Conservation (phyloP, 371 early-diverging fungal genomes). For the Mucor indicus region DNA sequence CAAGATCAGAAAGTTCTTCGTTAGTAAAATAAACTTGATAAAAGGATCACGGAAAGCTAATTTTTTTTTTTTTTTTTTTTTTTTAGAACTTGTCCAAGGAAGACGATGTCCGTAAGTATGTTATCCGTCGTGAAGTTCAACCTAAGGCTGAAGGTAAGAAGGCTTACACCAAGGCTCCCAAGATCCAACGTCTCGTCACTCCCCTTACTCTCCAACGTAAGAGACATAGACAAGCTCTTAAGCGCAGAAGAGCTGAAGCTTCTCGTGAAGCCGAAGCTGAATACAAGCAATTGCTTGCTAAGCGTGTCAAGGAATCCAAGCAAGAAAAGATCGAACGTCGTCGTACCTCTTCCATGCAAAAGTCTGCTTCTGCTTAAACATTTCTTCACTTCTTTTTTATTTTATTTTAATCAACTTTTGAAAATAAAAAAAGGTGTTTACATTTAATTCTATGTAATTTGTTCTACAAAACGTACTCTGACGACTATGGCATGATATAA, state of each 20-base stretch:
- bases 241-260: constrained; percentile 76
- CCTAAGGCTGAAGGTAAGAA: constrained; percentile 87
- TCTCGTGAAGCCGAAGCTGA: constrained; percentile 87
- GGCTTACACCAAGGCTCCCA: constrained; percentile 90
- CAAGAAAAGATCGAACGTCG: constrained; percentile 49
- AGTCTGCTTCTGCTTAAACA: constrained; percentile 52
- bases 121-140: constrained; percentile 93
- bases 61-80: too few species aligned
- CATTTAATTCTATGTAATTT: too few species aligned
- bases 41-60: too few species aligned
- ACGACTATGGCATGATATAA: too few species aligned
- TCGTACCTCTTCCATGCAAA: constrained; percentile 61
- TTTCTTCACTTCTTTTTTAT: too few species aligned
- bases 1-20: constrained; percentile 98
- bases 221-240: constrained; percentile 79
- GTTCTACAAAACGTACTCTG: too few species aligned
- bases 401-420: too few species aligned
- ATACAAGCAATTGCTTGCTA: constrained; percentile 89
- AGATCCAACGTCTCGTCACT: constrained; percentile 97
- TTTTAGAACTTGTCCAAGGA: constrained; percentile 84
- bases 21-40: constrained; percentile 50
- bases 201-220: constrained; percentile 94
- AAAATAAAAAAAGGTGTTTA: too few species aligned
- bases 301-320: constrained; percentile 89
- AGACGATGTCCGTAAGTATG: constrained; percentile 97